Conservation (phyloP, 2,329 filamentous ascomycete species). For the Sarocladium strictum region DNA sequence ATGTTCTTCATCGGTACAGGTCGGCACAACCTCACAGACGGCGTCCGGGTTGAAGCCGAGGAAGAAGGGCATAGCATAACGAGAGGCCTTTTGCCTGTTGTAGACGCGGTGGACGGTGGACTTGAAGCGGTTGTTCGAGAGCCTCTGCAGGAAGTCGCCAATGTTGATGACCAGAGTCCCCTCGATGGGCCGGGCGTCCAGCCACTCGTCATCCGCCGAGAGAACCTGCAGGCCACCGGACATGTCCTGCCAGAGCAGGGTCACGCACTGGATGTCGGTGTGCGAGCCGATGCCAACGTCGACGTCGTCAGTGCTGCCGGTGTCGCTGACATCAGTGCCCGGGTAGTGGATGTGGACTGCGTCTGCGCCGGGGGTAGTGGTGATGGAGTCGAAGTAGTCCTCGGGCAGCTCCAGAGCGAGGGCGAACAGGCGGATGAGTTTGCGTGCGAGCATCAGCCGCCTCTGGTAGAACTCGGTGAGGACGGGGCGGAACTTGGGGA, state of each 20-base stretch:
- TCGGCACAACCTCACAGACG: constrained; percentile 42
- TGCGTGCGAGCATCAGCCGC: constrained; percentile 18
- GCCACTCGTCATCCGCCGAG: constrained; percentile 17
- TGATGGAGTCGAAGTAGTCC: constrained; percentile 15
- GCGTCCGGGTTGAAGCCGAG: constrained; percentile 49
- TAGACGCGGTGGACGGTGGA: constrained; percentile 21
- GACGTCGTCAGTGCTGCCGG: not conserved
- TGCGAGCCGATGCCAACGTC: constrained; percentile 7
- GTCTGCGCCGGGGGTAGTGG: constrained; percentile 18
- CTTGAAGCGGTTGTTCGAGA: constrained; percentile 18
- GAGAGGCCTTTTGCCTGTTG: constrained; percentile 31
- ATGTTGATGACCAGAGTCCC: constrained; percentile 22
- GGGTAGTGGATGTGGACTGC: constrained; percentile 20
- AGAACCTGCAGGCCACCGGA: constrained; percentile 23
- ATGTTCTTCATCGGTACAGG: constrained; percentile 37
- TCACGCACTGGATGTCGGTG: constrained; percentile 23
- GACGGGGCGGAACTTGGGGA: constrained; percentile 14
- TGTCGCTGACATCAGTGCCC: not conserved
- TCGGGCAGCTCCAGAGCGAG: constrained; percentile 17
- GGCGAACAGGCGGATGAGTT: constrained; percentile 18
- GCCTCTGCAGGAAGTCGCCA: constrained; percentile 19
- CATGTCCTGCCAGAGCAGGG: constrained; percentile 28
- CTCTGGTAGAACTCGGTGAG: constrained; percentile 15
- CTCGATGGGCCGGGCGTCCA: constrained; percentile 17
- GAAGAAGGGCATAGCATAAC: constrained; percentile 52